Evolutionary conservation across 2,329 filamentous ascomycete species (phyloP), one percentile per base, ranked within the genome.

Genomic region (Penicillium crustosum): DNA sequence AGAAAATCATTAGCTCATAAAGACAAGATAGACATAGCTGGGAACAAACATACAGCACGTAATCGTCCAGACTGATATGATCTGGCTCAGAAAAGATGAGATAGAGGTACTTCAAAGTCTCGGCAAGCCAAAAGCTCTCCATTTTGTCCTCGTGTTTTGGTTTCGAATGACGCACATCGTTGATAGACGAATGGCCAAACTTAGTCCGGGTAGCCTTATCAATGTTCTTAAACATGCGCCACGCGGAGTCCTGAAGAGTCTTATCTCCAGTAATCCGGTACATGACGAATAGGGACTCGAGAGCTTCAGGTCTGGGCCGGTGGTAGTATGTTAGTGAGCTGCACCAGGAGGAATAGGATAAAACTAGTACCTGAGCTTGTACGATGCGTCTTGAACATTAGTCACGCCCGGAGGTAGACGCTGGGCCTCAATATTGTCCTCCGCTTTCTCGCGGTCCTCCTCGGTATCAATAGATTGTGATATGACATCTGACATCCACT

Each of bases 261-360:
- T 75, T 75, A 59, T 85, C 79, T 13, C 84, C 84, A 0, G 83
- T 86, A 44, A 84, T 81, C 21, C 84, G 79, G 63, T 86, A 85
- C 69, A 86, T 73, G 62, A 86, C 76, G 68, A 86, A 86, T 3
- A 86, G 79, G n/a, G 80, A 83, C 67, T 86, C 84, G 44, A 86
- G 84, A 2, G 83, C 83, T 68, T 86, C 84, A 0, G 84, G 78
- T 60, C 71, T 77, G 60, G 36, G n/a, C 29, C 9, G 13, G 35
- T 10, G 13, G 35, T 10, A 35, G 5, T 39, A 36, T 29, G 41
- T 61, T 36, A 57, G 55, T 45, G 25, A 21, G 9, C 3, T 3
- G 7, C 7, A 27, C 31, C 4, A 49, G 2, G 21, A 36, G 17
- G 10, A 17, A 35, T 15, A n/a, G n/a, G 2, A 25, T 19, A 2